Conservation (phyloP, 768 basidiomycete species). For the Boletus insuetus region DNA sequence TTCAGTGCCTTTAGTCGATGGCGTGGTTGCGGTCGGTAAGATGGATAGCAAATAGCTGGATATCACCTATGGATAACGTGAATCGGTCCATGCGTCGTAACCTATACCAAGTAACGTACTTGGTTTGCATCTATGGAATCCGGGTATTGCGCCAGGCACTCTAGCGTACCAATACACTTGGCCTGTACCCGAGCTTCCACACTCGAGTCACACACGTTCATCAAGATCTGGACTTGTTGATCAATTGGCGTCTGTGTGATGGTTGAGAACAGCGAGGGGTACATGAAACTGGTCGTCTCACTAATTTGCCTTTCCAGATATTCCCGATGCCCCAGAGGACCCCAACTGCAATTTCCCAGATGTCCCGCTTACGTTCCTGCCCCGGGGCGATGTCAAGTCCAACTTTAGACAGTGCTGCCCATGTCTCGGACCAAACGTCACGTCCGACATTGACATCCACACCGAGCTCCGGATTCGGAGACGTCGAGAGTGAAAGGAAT, state of each 20-base stretch:
- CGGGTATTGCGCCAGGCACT: constrained; percentile 74
- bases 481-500: constrained; percentile 66
- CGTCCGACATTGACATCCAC: constrained; percentile 49
- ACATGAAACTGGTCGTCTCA: constrained; percentile 29
- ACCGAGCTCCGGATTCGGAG: constrained; percentile 39
- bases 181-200: constrained; percentile 58
- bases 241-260: constrained; percentile 49
- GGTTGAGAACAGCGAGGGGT: constrained; percentile 6
- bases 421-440: constrained; percentile 62
- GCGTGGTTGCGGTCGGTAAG: constrained; percentile 42
- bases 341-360: constrained; percentile 79
- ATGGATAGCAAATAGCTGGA: constrained; percentile 64
- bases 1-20: constrained; percentile 54
- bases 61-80: constrained; percentile 46
- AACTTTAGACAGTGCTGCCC: constrained; percentile 57
- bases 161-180: constrained; percentile 82
- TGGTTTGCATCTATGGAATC: constrained; percentile 56
- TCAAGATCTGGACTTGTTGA: constrained; percentile 62
- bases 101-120: constrained; percentile 29
- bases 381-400: constrained; percentile 60
- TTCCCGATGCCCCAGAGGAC: constrained; percentile 87
- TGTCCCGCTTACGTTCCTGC: constrained; percentile 66
- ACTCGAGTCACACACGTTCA: constrained; percentile 59
- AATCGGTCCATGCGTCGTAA: not conserved
- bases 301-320: constrained; percentile 68